Base-by-base conservation (phyloP, 2,329 filamentous ascomycete genomes). In the Hypoxylon sp. region DNA sequence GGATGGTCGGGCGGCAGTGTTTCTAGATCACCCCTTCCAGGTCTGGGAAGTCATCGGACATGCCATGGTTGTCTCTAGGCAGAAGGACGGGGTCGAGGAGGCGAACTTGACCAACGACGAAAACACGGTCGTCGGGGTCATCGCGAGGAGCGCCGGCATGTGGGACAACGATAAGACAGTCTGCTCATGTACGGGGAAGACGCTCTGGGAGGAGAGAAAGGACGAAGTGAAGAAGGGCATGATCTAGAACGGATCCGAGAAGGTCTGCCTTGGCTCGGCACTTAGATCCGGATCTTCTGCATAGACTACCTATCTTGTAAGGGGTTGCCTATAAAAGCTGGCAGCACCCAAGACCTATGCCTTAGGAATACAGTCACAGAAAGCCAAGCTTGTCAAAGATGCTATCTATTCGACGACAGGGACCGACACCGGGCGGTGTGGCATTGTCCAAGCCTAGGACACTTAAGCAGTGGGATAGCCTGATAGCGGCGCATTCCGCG, bases 131-230 rank as follows among this genome's bases (percentile, higher is more conserved):
- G 91, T 97, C 2, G 95, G 95, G 7, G 93, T 99, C 48, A 91
- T 99, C 77, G 95, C 95, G 45, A 83, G 95, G 72, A 97, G 93
- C 75, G 94, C 95, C 13, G 95, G 95, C n/a, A 89, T 97, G 60
- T 99, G 95, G 95, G 94, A 97, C 74, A 97, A 99, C 69, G 92
- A 97, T 73, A 99, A 98, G 83, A 97, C 91, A 41, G 94, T 99
- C 4, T 99, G 95, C 75, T 97, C 92, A 43, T 99, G 95, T 76
- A 96, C 92, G 31, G 95, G 95, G 3, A 98, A 98, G 85, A 98
- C 93, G 54, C 85, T 99, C 9, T 99, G 95, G 95, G 90, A 99
- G 76, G 95, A 99, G 81, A 86, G 95, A 67, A 88, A 88, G 76
- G 93, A 97, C 70, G 91, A 97, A 78, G 87, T 93, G 37, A 82